Evolutionary conservation across 108 stramenopile genomes (phyloP).

Genomic region (Parietichytrium sp.): DNA sequence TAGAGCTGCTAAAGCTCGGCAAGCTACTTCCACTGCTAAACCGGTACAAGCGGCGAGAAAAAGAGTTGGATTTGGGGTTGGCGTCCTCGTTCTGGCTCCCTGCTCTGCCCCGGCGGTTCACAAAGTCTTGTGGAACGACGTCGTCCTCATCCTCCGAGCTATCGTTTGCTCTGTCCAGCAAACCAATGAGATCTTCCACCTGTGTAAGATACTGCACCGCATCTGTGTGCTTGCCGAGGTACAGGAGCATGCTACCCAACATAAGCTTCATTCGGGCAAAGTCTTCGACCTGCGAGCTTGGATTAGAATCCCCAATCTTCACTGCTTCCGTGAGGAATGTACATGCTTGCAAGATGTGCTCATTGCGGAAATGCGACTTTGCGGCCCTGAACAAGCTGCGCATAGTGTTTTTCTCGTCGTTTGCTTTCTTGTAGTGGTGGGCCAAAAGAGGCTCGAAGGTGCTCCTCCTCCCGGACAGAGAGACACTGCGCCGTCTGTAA

Average conservation of each 20-base stretch:
- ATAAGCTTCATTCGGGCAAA: conserved; percentile 25
- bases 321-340: not conserved
- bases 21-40: not conserved
- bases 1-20: no score
- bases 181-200: conserved; percentile 9
- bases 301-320: not conserved
- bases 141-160: not conserved
- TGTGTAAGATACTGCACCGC: not conserved
- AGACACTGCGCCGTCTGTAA: not conserved
- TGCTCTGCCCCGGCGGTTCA: not conserved
- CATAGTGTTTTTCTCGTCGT: not conserved
- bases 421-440: conserved; percentile 9
- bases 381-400: not conserved
- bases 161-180: not conserved
- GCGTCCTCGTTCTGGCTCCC: not conserved
- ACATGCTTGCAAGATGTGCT: not conserved
- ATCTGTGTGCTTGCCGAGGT: not conserved
- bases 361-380: not conserved
- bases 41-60: conserved; percentile 11
- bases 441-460: conserved; percentile 22
- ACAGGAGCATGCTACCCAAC: not conserved
- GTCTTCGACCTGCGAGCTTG: not conserved
- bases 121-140: not conserved
- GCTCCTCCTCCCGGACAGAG: not conserved
- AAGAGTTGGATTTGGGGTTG: not conserved